Base-by-base conservation (phyloP, 2,329 filamentous ascomycete species). In the Aspergillus felis region DNA sequence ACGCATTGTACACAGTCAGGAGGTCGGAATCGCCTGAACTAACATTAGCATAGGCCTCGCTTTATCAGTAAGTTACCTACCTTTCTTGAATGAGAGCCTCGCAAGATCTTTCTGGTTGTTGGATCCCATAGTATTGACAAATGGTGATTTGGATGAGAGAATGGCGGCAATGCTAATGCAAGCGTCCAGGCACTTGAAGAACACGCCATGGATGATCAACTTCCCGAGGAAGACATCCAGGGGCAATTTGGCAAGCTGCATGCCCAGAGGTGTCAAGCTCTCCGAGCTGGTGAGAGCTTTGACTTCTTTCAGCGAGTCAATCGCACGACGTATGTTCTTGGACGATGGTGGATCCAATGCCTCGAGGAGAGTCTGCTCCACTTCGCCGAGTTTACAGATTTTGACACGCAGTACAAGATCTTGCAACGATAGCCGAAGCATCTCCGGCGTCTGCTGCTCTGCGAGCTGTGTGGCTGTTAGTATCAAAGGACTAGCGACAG, bases 371-470 rank as follows among this genome's bases (percentile, higher is more conserved):
- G 92, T 97, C 65, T 93, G 86, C 71, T 97, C 93, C 54, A 97
- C 96, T 44, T 91, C 88, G 10, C 94, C 94, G 47, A 99, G 84
- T 69, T 95, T 96, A 80, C 93, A 99, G 49, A 97, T 96, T 76
- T 99, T 99, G 63, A 97, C 92, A 8, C 94, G 87, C 71, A 99
- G 92, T 4, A 96, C 92, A 10, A 99, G 81, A 69, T 99, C 94
- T 73, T 99, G 94, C 10, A 99, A 79, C 0, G 94, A 97, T 3
- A 99, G 80, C 0, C 94, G 88, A 44, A 99, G 84, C 86, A 99
- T 96, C 73, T 99, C 94, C 0, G 94, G 95, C 0, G 91, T 96
- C 76, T 97, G 94, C 69, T 97, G 91, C 60, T 96, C 92, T 52
- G 87, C 87, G 83, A 97, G 91, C 66, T 89, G 56, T 28, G 27